Evolutionary conservation across 2,329 filamentous ascomycete species (phyloP), one percentile per base, ranked within the genome.

Genomic region (Berkeleyomyces rouxiae): DNA sequence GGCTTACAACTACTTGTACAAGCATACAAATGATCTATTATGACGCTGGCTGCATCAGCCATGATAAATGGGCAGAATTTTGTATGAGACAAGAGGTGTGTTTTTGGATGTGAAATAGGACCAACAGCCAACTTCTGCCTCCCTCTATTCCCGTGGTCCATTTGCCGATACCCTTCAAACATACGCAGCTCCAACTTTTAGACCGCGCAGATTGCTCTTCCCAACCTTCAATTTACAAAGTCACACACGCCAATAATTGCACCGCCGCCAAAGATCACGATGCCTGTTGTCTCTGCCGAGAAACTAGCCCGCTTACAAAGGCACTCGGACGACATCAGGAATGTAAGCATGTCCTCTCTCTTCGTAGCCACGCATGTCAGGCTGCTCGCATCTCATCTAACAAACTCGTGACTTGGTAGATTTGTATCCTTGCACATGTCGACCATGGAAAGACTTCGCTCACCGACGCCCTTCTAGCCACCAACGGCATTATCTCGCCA

Each of bases 361-460:
- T 10, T n/a, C 36, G n/a, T 37, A 11, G 39, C 10, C 42, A 23
- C 49, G 11, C 31, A 2, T 13, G 7, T 23, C 33, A 55, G 33
- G 2, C 33, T 13, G 33, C 4, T 46, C 4, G 23, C 4, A 51
- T 9, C 37, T 31, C 3, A 3, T 23, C 10, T 69, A 70, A 67
- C 33, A 49, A 58, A 39, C 46, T 16, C 42, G 40, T 46, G 3
- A 4, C 46, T 42, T 10, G 7, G 39, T 69, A 90, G 88, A 96
- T 96, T 67, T 96, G 92, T 73, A 96, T 97, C 69, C 77, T 97
- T 67, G 92, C 92, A 57, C 92, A 97, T 72, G 92, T 97, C 70
- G 93, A 99, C 73, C 93, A 99, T 80, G 93, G 93, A 70, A 99
- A 99, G 75, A 99, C 93, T 2, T 97, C 93, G 42, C 83, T 99